Percentiles rank a stretch among this genome's conserved stretches.
Conservation (phyloP, 1,284 basidiomycete genomes). For the Cutaneotrichosporon cyanovorans region DNA sequence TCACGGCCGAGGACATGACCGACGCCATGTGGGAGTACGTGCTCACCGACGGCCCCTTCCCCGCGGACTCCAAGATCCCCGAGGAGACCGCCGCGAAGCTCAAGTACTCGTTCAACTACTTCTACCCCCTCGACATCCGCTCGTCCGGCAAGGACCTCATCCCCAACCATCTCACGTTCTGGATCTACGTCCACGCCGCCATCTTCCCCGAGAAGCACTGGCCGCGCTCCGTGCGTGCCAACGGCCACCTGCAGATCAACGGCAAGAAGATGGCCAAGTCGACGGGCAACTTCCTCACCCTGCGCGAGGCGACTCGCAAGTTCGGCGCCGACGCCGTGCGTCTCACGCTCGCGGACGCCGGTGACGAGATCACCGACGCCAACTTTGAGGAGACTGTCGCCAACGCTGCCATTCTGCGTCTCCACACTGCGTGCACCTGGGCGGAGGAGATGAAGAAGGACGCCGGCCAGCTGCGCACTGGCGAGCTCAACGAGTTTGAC, state of each 20-base stretch:
- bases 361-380: conserved; percentile 92
- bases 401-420: conserved; percentile 90
- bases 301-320: conserved; percentile 46
- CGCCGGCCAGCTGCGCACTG: conserved; percentile 62
- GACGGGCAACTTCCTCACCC: conserved; percentile 55
- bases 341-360: conserved; percentile 88
- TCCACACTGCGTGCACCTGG: conserved; percentile 88
- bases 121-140: conserved; percentile 96
- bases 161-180: conserved; percentile 93
- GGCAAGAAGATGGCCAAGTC: conserved; percentile 99
- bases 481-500: conserved; percentile 58
- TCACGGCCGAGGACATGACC: conserved; percentile 86
- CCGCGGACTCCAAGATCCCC: conserved; percentile 54
- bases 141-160: conserved; percentile 99
- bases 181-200: conserved; percentile 88
- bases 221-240: conserved; percentile 86
- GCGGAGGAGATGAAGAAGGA: conserved; percentile 72
- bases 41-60: conserved; percentile 70
- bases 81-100: conserved; percentile 73
- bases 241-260: conserved; percentile 96
- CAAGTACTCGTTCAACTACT: conserved; percentile 91
- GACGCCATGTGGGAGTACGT: conserved; percentile 98
- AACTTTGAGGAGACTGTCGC: conserved; percentile 95
- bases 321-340: conserved; percentile 61
- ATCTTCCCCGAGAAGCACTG: conserved; percentile 91